Evolutionary conservation across 306 rosid genomes (phyloP).

Genomic region (Oxytropis ochrocephala): DNA sequence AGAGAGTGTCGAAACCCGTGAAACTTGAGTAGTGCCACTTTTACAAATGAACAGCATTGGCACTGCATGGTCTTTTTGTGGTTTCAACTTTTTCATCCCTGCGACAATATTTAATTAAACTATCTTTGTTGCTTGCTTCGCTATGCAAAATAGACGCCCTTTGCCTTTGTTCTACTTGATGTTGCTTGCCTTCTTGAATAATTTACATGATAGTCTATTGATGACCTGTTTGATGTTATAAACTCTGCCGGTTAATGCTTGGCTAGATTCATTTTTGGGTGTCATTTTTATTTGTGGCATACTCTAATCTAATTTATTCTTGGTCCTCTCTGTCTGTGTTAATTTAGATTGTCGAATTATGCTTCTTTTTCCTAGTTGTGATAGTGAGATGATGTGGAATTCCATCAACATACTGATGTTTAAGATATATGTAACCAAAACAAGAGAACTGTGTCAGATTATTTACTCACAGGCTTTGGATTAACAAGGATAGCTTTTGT

Average conservation of each 20-base stretch:
- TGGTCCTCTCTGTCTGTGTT: background rate
- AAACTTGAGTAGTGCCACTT: conserved; percentile 45
- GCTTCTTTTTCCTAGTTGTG: too few relatives aligned
- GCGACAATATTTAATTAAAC: conserved; percentile 1
- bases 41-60: background rate
- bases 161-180: background rate
- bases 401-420: too few relatives aligned
- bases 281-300: background rate
- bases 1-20: conserved; percentile 49
- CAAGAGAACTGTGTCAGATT: too few relatives aligned
- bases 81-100: conserved; percentile 1
- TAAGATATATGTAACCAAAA: too few relatives aligned
- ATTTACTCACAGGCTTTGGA: too few relatives aligned
- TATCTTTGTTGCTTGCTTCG: background rate
- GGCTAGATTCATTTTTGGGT: background rate
- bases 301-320: background rate
- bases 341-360: too few relatives aligned
- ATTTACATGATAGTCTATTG: background rate
- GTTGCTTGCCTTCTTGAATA: conserved; percentile 14
- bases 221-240: background rate
- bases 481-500: too few relatives aligned
- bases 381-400: too few relatives aligned
- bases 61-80: background rate
- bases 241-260: background rate
- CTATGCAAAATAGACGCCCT: conserved; percentile 8